These are phyloP conservation scores for Vitrella brassicaformis DNA, from an alignment of 73 alveolate species.

Conservation along the genomic window DNA sequence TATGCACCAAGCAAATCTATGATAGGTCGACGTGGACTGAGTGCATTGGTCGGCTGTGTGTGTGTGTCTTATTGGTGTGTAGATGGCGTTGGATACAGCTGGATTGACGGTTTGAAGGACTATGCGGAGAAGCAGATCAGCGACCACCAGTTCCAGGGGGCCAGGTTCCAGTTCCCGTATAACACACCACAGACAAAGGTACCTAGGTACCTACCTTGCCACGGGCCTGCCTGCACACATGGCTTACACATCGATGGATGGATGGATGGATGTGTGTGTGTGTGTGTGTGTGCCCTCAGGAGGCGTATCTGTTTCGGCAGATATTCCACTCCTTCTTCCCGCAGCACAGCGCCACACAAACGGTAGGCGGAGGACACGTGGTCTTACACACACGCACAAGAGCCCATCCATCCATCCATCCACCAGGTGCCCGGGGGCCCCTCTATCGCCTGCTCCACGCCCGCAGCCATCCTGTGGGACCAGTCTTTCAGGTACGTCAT, in stretches of 20 bases:
- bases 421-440: background rate
- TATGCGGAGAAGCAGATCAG: slow-evolving; percentile 5
- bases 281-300: background rate
- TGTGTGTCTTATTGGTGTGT: background rate
- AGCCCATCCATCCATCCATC: too few species aligned
- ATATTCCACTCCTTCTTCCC: background rate
- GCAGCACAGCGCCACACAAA: background rate
- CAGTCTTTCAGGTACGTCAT: background rate
- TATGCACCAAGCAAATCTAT: background rate
- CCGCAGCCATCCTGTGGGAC: background rate
- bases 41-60: background rate
- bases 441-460: background rate
- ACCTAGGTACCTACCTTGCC: background rate
- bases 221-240: too few species aligned
- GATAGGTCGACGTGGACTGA: background rate
- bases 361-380: too few species aligned
- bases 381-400: too few species aligned
- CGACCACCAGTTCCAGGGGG: slow-evolving; percentile 4
- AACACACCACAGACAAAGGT: background rate
- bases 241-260: too few species aligned
- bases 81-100: slow-evolving; percentile 24
- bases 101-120: slow-evolving; percentile 31
- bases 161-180: background rate
- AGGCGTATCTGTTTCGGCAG: background rate
- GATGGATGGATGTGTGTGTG: background rate